Percentiles rank a stretch among this genome's conserved stretches.
phyloP scores from a whole-genome alignment of 306 rosid genomes.

The Sphenostylis stenocarpa region DNA sequence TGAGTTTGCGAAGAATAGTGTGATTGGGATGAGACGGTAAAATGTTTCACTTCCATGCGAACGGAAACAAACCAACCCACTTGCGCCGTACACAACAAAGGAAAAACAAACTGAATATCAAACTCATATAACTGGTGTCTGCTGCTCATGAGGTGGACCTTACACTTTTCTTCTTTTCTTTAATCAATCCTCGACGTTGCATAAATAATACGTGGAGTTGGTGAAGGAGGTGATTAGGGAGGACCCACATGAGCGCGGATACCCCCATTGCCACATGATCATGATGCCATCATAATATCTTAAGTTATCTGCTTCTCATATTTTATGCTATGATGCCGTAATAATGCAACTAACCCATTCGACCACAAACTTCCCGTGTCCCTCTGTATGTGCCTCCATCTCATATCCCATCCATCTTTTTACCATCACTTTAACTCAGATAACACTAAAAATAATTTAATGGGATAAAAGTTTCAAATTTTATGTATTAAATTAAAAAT shows the following conservation, averaged over 20 bases:
- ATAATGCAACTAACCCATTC: constrained; percentile 23
- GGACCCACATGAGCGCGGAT: no score
- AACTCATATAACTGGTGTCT: constrained; percentile 46
- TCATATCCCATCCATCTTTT: constrained; percentile 10
- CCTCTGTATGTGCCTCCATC: no score
- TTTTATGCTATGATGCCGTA: constrained; percentile 29
- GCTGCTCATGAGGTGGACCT: constrained; percentile 44
- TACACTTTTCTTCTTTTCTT: no score
- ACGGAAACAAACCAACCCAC: constrained; percentile 38
- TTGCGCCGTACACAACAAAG: constrained; percentile 46
- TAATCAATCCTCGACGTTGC: no score
- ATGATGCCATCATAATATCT: constrained; percentile 37
- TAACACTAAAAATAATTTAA: no score
- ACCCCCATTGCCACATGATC: no score
- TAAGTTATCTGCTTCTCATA: constrained; percentile 27
- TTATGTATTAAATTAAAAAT: no score
- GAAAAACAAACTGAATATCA: constrained; percentile 51
- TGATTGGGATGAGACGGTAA: background rate
- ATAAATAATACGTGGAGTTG: no score
- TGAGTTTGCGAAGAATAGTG: no score
- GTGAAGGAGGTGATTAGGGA: background rate
- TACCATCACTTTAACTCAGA: no score
- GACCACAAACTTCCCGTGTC: background rate
- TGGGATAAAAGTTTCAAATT: no score
- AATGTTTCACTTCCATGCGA: constrained; percentile 29